Evolutionary conservation across 768 basidiomycete genomes (phyloP).

Genomic region (Tylopilus sp.): DNA sequence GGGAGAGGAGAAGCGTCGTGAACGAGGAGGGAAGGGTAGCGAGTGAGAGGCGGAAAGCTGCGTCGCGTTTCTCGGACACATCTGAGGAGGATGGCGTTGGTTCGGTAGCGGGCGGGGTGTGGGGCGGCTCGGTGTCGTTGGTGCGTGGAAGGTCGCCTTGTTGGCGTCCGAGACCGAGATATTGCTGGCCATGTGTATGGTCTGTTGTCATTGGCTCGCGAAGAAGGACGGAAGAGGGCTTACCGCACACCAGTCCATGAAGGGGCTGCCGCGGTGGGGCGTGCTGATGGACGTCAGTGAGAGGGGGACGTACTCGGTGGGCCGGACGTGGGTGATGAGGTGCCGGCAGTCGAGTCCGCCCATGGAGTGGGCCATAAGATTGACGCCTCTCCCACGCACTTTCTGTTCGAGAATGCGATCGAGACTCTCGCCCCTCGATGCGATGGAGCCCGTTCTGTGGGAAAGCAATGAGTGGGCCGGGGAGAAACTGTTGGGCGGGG

Average conservation of each 20-base stretch:
- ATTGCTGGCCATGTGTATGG: constrained; percentile 48
- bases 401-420: constrained; percentile 65
- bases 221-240: constrained; percentile 25
- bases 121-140: neutral
- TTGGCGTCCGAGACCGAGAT: constrained; percentile 85
- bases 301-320: constrained; percentile 77
- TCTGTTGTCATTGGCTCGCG: constrained; percentile 11
- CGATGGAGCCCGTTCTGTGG: constrained; percentile 82
- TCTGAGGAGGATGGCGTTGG: neutral
- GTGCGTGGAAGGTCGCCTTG: constrained; percentile 23
- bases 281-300: constrained; percentile 89
- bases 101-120: neutral
- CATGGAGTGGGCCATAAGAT: constrained; percentile 97
- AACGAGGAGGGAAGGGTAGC: constrained; percentile 76
- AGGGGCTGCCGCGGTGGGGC: constrained; percentile 93
- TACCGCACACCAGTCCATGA: constrained; percentile 99
- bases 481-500: neutral
- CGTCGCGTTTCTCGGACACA: constrained; percentile 26
- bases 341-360: constrained; percentile 95
- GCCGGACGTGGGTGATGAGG: constrained; percentile 82
- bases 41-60: constrained; percentile 46
- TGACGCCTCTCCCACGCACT: constrained; percentile 75
- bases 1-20: constrained; percentile 79
- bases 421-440: constrained; percentile 72
- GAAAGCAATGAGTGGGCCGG: neutral